Conservation (phyloP, 106 monocot genomes). For the Alisma plantagoaquatica region DNA sequence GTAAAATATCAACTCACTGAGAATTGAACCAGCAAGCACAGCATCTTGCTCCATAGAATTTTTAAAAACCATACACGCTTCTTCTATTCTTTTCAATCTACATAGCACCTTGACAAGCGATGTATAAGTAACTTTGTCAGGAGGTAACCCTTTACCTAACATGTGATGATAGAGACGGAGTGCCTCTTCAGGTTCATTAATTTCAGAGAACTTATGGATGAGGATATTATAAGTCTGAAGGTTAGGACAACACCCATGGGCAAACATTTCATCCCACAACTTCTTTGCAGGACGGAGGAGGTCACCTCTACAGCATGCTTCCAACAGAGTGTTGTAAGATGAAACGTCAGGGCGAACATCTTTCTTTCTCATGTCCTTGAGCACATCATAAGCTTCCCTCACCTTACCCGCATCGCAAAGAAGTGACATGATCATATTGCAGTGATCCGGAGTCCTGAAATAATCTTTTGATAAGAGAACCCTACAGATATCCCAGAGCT, state of each 20-base stretch:
- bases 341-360: constrained; percentile 40
- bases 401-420: constrained; percentile 58
- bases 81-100: constrained; percentile 29
- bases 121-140: constrained; percentile 33
- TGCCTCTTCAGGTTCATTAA: constrained; percentile 43
- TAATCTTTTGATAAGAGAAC: constrained; percentile 42
- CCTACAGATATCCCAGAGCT: constrained; percentile 45
- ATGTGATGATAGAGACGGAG: constrained; percentile 45
- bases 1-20: constrained; percentile 26
- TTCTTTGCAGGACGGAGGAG: constrained; percentile 83
- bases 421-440: constrained; percentile 47
- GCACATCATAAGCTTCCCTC: constrained; percentile 72
- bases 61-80: constrained; percentile 33
- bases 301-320: constrained; percentile 67
- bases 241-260: constrained; percentile 47
- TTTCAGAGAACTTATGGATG: constrained; percentile 58
- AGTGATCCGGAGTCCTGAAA: constrained; percentile 28
- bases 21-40: constrained; percentile 33
- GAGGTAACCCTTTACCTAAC: constrained; percentile 42
- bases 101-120: constrained; percentile 48
- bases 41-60: constrained; percentile 41
- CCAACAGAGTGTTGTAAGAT: constrained; percentile 71
- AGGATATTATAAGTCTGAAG: constrained; percentile 72
- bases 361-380: constrained; percentile 79
- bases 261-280: constrained; percentile 98